Evolutionary conservation across 2,329 filamentous ascomycete genomes (phyloP), one percentile per base, ranked within the genome.

Genomic region (Penicillium capsulatum): DNA sequence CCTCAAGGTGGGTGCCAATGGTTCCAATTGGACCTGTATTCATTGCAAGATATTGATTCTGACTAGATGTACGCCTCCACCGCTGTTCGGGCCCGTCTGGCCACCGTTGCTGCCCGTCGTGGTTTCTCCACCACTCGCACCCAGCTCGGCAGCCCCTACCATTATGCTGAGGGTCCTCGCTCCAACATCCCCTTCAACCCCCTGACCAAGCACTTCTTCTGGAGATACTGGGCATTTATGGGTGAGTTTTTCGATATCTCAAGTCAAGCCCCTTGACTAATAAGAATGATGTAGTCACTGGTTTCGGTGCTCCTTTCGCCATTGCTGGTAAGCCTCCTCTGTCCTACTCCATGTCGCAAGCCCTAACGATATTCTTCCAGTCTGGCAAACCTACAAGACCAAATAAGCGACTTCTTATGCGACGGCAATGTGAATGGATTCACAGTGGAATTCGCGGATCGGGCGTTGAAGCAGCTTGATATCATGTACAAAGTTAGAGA

Each of bases 141-240:
- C 66, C 88, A 86, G 69, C 74, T 94, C 67, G 80, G 77, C 60
- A 94, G 87, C 67, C 90, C 90, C 51, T 96, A 94, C 83, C 92
- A 98, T 79, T 98, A 98, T 77, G 84, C 91, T 59, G 91, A 97
- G 76, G 92, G 91, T 53, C 86, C 91, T 63, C 85, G 88, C 72
- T 83, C 79, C 76, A 97, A 96, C 80, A 73, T 98, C 54, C 92
- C 92, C 55, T 98, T 98, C 82, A 94, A 98, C 79, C 86, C 92
- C 55, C 77, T 87, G 74, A 91, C 83, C 66, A 86, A 82, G 73
- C 85, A 77, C 73, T 98, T 98, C 68, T 79, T 74, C 54, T 48
- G 87, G 57, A 78, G 83, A 71, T 98, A 85, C 82, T 94, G 88
- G 84, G 65, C 66, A 50, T 92, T 86, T 75, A 83, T 83, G 77